Base-by-base conservation (phyloP, 1,139 yeast genomes). In the Saccharomyces hybrid region DNA sequence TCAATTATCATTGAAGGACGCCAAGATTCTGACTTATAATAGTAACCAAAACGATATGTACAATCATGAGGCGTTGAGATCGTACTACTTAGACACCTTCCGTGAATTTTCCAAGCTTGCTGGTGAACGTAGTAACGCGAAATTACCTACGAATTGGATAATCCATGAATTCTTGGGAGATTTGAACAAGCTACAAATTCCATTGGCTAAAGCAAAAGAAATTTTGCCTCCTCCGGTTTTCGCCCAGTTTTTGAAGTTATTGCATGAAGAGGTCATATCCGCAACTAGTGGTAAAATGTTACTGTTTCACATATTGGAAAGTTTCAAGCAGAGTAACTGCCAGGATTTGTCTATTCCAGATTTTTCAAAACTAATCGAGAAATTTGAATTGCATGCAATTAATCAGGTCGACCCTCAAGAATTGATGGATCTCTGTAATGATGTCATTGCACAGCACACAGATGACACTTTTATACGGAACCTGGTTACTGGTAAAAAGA, bases 161-260 rank as follows among this genome's bases (percentile, higher is more conserved):
- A 82, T 89, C 23, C 95, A 93, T 69, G 93, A 88, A 59, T 71
- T 90, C 34, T 65, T 88, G 26, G 96, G 97, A 0, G 76, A 82
- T 14, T 76, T 88, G 57, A 76, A 83, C 9, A 82, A 81, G 62
- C 71, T 78, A 8, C 76, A 79, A 14, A 61, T 74, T 44, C 66
- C 69, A 4, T 73, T 84, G 46, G 73, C 73, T 42, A 59, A 72
- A 4, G 56, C 57, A 5, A 53, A 59, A 0, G 56, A 65, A 11
- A 52, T 74, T 1, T 63, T 86, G 2, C 67, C 76, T 8, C 68
- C 73, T 0, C 47, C 59, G 0, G 69, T 70, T 42, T 68, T 82
- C 48, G 71, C 77, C 0, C 77, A 78, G 34, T 68, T 85, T 29
- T 70, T 84, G 49, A 55, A 60, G 1, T 57, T 73, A 4, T 72